Conservation (phyloP, 805 yeast genomes). For the Candida coquimbonensis region DNA sequence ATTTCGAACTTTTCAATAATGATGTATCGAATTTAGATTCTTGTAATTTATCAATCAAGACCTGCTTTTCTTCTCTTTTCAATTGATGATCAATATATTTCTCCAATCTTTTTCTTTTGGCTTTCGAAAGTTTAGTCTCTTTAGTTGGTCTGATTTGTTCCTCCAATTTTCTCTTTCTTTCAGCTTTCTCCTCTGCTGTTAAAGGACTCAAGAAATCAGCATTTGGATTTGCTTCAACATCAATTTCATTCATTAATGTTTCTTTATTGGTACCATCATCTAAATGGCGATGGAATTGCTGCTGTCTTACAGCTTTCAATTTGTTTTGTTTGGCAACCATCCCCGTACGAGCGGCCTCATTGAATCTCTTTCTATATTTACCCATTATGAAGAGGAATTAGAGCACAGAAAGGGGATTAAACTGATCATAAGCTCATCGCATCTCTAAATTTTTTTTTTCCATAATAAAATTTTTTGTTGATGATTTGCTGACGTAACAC, state of each 20-base stretch:
- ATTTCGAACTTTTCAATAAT: slow-evolving; percentile 62
- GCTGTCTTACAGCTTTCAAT: slow-evolving; percentile 59
- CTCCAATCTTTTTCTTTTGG: slow-evolving; percentile 74
- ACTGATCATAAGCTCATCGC: no score
- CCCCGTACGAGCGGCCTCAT: slow-evolving; percentile 81
- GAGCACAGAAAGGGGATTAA: neutral
- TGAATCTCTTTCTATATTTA: slow-evolving; percentile 70
- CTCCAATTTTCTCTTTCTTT: slow-evolving; percentile 59
- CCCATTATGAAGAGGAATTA: slow-evolving; percentile 48
- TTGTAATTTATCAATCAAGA: slow-evolving; percentile 64
- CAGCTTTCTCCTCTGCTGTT: slow-evolving; percentile 53
- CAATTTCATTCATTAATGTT: slow-evolving; percentile 11
- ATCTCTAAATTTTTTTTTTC: neutral
- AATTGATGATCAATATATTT: slow-evolving; percentile 89
- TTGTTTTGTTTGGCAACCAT: slow-evolving; percentile 74
- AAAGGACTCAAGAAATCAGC: slow-evolving; percentile 57
- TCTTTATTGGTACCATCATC: slow-evolving; percentile 28
- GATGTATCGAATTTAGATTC: slow-evolving; percentile 61
- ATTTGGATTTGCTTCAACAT: slow-evolving; percentile 40
- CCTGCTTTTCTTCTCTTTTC: slow-evolving; percentile 80
- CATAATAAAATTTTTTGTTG: no score
- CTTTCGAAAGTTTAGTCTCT: slow-evolving; percentile 61
- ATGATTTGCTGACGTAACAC: no score
- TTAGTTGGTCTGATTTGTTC: slow-evolving; percentile 49
- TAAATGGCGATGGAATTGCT: slow-evolving; percentile 50